Conservation (phyloP, 2,329 filamentous ascomycete species). For the Fusarium napiforme region DNA sequence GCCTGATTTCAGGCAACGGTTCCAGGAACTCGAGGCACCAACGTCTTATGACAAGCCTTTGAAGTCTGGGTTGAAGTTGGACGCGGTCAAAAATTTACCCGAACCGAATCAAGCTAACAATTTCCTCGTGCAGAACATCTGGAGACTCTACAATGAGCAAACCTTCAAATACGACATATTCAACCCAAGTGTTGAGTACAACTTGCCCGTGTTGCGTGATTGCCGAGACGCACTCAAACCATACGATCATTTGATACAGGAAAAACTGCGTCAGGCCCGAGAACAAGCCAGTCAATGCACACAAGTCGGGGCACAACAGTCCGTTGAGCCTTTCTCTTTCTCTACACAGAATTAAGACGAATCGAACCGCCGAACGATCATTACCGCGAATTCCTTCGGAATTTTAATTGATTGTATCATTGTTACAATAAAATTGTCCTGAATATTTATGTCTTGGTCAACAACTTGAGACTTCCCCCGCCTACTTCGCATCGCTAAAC, state of each 20-base stretch:
- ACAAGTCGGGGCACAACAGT: not conserved
- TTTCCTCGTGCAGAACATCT: constrained; percentile 35
- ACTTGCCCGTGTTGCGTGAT: not conserved
- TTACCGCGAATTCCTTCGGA: not conserved
- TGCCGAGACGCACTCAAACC: not conserved
- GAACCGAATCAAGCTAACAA: constrained; percentile 25
- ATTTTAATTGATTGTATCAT: not conserved
- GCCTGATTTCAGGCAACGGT: not conserved
- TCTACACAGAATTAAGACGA: not conserved
- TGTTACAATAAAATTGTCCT: not conserved
- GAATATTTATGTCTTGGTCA: not conserved
- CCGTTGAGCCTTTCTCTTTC: not conserved
- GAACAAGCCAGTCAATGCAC: not conserved
- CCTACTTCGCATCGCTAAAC: constrained; percentile 1
- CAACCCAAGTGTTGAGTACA: not conserved
- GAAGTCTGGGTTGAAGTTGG: not conserved
- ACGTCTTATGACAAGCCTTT: not conserved
- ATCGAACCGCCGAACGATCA: not conserved
- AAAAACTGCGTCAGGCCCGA: not conserved
- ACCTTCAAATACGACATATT: constrained; percentile 2
- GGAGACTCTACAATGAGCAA: constrained; percentile 7
- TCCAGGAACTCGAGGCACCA: not conserved
- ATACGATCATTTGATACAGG: not conserved
- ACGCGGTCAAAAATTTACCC: constrained; percentile 26
- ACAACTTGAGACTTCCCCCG: not conserved